Evolutionary conservation across 352 stramenopile species (phyloP).

Genomic region (Pythium chondricola): DNA sequence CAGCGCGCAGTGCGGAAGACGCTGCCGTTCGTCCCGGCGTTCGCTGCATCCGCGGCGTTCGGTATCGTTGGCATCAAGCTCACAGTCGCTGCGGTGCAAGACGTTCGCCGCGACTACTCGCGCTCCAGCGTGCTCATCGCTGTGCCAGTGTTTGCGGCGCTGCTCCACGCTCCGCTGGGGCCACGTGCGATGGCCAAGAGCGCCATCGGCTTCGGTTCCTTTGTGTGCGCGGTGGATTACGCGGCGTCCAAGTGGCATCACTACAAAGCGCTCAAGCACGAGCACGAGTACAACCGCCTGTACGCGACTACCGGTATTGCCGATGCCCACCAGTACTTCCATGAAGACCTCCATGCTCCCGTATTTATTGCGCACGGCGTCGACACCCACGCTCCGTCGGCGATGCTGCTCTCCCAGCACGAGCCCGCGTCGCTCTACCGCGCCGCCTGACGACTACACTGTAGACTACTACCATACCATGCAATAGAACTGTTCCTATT

Average conservation of each 20-base stretch:
- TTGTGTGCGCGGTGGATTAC: constrained; percentile 34
- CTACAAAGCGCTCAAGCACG: constrained; percentile 3
- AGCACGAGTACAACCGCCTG: neutral
- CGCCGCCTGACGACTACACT: too few species aligned
- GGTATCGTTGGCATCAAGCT: constrained; percentile 58
- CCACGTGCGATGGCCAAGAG: constrained; percentile 35
- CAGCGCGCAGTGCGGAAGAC: constrained; percentile 27
- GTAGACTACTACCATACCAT: too few species aligned
- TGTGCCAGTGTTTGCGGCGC: constrained; percentile 37
- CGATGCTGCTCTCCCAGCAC: too few species aligned
- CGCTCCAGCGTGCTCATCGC: constrained; percentile 43
- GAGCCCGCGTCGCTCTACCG: neutral
- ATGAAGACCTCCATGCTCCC: too few species aligned
- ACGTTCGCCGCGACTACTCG: constrained; percentile 49
- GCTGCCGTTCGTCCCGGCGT: constrained; percentile 27
- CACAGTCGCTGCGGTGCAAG: constrained; percentile 34
- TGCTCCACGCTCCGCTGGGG: constrained; percentile 36
- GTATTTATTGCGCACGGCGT: constrained; percentile 3
- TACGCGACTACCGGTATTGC: too few species aligned
- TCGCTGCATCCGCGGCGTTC: constrained; percentile 31
- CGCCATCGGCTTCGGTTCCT: constrained; percentile 25
- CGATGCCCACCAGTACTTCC: too few species aligned
- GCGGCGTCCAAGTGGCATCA: constrained; percentile 9
- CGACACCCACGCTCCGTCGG: too few species aligned
- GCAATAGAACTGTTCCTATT: too few species aligned